These are phyloP conservation scores for Coemansia sp. DNA, from an alignment of 192 early-diverging fungal species.

Conservation along the genomic window DNA sequence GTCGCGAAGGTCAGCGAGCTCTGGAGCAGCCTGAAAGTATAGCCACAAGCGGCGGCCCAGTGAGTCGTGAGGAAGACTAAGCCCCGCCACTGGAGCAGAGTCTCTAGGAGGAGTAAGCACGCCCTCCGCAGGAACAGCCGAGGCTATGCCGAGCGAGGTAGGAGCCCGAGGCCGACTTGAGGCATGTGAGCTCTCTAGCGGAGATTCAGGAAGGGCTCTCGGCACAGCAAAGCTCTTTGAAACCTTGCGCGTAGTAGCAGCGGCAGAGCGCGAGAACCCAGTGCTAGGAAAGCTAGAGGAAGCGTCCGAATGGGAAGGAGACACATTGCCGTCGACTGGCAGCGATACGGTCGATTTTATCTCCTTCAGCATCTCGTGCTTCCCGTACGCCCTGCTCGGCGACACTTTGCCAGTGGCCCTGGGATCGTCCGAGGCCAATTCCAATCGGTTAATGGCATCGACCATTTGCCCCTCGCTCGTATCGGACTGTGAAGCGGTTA, in stretches of 20 bases:
- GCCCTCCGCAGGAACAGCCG: neutral
- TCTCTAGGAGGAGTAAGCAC: neutral
- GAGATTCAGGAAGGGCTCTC: neutral
- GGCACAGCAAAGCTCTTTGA: constrained; percentile 6
- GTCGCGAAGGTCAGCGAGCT: constrained; percentile 33
- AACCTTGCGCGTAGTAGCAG: constrained; percentile 17
- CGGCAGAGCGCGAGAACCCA: constrained; percentile 22
- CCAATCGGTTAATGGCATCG: constrained; percentile 27
- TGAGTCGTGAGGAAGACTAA: constrained; percentile 26
- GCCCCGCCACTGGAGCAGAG: neutral
- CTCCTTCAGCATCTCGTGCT: constrained; percentile 33
- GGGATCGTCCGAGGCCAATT: constrained; percentile 26
- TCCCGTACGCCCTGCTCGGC: constrained; percentile 6
- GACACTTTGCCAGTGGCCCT: constrained; percentile 6
- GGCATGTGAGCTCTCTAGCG: neutral
- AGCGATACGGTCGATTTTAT: constrained; percentile 14
- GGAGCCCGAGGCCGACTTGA: neutral
- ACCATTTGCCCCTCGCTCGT: constrained; percentile 11
- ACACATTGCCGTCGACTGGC: neutral
- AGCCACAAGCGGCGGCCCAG: constrained; percentile 42
- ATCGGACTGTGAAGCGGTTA: neutral
- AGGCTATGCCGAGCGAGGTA: neutral
- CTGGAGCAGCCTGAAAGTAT: constrained; percentile 29
- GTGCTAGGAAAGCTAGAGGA: constrained; percentile 38
- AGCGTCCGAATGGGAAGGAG: neutral